These are phyloP conservation scores for Pyrenula aspistea DNA, from an alignment of 495 filamentous ascomycete species.

Conservation along the genomic window DNA sequence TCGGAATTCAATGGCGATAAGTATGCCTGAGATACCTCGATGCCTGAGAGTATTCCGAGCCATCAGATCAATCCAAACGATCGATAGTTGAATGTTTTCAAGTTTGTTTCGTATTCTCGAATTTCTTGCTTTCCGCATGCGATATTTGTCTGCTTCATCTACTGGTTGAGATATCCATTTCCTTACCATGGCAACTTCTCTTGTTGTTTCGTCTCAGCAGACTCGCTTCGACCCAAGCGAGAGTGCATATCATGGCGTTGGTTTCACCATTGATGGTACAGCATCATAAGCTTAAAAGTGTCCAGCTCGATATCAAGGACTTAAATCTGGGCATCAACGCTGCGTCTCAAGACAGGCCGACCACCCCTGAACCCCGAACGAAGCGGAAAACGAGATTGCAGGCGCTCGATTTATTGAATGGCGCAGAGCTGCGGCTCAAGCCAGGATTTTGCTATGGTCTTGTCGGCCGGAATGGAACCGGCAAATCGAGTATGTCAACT, in stretches of 20 bases:
- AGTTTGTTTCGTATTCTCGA: no score
- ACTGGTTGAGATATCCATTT: no score
- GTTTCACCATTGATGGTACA: slow-evolving; percentile 1
- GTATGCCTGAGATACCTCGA: no score
- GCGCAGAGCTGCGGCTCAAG: slow-evolving; percentile 58
- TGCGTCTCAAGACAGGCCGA: slow-evolving; percentile 11
- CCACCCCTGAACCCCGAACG: slow-evolving; percentile 19
- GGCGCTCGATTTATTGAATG: slow-evolving; percentile 55
- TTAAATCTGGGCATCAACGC: slow-evolving; percentile 50
- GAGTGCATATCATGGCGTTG: slow-evolving; percentile 38
- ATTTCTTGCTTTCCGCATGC: no score
- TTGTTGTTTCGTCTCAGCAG: slow-evolving; percentile 42
- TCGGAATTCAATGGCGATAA: no score
- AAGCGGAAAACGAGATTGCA: slow-evolving; percentile 42
- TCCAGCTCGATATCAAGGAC: slow-evolving; percentile 54
- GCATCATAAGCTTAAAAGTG: background rate
- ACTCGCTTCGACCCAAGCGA: slow-evolving; percentile 41
- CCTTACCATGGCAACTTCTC: slow-evolving; percentile 20
- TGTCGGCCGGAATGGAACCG: slow-evolving; percentile 65
- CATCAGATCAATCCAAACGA: no score
- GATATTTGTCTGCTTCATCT: no score
- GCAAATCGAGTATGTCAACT: slow-evolving; percentile 70
- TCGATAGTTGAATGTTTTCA: no score
- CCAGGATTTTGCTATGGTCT: slow-evolving; percentile 60
- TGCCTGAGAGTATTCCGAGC: no score